Evolutionary conservation across 2,329 filamentous ascomycete genomes (phyloP), one percentile per base, ranked within the genome.

Genomic region (Nothomitra cinnamomea): DNA sequence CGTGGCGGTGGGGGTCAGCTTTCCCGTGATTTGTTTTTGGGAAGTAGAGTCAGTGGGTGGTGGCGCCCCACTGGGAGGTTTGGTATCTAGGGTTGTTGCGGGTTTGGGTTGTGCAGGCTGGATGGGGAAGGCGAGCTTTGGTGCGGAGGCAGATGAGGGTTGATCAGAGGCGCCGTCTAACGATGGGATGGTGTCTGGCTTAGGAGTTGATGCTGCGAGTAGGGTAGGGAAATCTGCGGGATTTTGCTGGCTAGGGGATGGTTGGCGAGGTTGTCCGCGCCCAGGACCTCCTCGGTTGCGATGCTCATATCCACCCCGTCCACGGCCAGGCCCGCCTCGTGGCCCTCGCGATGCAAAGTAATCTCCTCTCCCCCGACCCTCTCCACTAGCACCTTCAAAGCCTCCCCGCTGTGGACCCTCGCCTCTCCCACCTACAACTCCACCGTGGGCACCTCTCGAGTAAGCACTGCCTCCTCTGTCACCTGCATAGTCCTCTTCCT

Each of bases 381-480:
- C 47, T 19, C 52, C 42, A 19, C 53, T 40, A 21, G 48, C 53
- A 42, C 57, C 24, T 53, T 32, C 22, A 36, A 38, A 8, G 19
- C 51, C 28, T 52, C 52, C 25, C 55, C 49, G 60, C 38, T 60
- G 41, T 15, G 56, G 58, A 48, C 60, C 60, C 21, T 59, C 56
- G 21, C 59, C 56, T 17, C 54, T 58, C n/a, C 58, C 55, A 25
- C 56, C 56, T 8, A 54, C 24, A n/a, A 69, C 60, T 3, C 68
- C 66, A 2, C 68, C 67, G 35, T 70, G 63, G 0, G 65, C 67
- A 32, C 66, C 61, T 8, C 65, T 60, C 10, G 28, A 21, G 28
- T 36, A 55, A n/a, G 36, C 51, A 21, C 51, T 24, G 13, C 53
- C 53, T 58, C 74, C 77, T 3, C 62, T 64, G 15, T 13, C 66